Base-by-base conservation (phyloP, 805 yeast genomes). In the Ogataea philodendri region DNA sequence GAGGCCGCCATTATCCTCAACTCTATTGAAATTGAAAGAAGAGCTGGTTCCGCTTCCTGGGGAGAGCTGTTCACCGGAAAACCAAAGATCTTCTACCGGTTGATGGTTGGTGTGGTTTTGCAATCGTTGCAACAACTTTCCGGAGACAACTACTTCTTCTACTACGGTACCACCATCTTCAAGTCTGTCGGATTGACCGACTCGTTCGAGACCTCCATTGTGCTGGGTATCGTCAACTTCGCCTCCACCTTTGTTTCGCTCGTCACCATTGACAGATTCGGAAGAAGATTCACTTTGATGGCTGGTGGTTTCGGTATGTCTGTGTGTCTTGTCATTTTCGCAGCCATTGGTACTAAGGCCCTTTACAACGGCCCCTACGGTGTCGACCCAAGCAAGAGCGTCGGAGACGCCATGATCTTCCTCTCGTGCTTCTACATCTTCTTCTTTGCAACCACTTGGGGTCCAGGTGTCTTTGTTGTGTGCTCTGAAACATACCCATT, bases 381-480 rank as follows among this genome's bases (percentile, higher is more conserved):
- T 52, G 55, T 58, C 32, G 52, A 54, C 35, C 48, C 72, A 22
- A 60, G 71, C 26, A 69, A 66, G 45, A 68, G 78, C 39, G 74
- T 80, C 34, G 84, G 84, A 51, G 52, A 65, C 42, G 74, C 70
- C 8, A 76, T 81, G 84, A 78, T 81, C 52, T 70, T 71, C 50
- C 66, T 81, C 36, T 70, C 86, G 5, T 78, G 84, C 63, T 54
- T 79, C 34, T 81, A 70, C 63, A 75, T 81, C 39, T 66, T 76
- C 60, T 76, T 69, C 58, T 81, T 81, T 54, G 88, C 89, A 3
- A 69, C 77, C 16, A 76, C 87, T n/a, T 77, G 85, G 80, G 88
- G 85, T 25, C 85, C 87, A 39, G 76, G 78, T 44, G 75, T 77
- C 22, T 81, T 71, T 63, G 78, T 78, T 30, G 69, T 81, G 43